Evolutionary conservation across 2,329 filamentous ascomycete species (phyloP).

Genomic region (Aspergillus phoenicis): DNA sequence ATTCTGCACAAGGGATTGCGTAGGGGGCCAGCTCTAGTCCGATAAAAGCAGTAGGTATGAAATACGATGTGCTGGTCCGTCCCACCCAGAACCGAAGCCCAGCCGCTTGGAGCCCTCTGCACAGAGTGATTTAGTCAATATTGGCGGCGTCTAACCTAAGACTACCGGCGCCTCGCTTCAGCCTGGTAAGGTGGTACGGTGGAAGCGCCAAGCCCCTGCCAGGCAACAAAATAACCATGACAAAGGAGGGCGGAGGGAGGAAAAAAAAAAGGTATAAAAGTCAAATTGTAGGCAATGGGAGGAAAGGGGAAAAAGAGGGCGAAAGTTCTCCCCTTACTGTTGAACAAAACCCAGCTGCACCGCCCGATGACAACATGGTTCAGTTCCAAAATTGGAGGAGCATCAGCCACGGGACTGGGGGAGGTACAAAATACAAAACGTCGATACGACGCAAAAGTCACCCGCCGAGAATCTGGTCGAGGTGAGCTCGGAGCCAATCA

Average conservation of each 20-base stretch:
- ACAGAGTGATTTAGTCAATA: not conserved
- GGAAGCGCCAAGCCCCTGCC: constrained; percentile 1
- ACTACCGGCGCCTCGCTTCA: not conserved
- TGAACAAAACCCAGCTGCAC: not conserved
- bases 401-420: not conserved
- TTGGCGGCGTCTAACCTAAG: not conserved
- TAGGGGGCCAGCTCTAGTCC: not conserved
- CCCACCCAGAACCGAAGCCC: not conserved
- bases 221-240: constrained; percentile 10
- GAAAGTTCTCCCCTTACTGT: not conserved
- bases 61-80: not conserved
- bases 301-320: not conserved
- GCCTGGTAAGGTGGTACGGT: not conserved
- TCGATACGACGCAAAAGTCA: constrained; percentile 17
- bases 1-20: not conserved
- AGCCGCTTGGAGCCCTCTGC: not conserved
- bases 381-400: not conserved
- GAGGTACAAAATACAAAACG: not conserved
- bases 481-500: constrained; percentile 13
- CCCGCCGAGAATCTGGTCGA: constrained; percentile 2
- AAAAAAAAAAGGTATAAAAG: not conserved
- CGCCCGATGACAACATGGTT: not conserved
- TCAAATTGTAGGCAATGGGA: not conserved
- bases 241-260: not conserved
- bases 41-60: not conserved